These are phyloP conservation scores for Carpinus viminea DNA, from an alignment of 306 rosid species.

Conservation along the genomic window DNA sequence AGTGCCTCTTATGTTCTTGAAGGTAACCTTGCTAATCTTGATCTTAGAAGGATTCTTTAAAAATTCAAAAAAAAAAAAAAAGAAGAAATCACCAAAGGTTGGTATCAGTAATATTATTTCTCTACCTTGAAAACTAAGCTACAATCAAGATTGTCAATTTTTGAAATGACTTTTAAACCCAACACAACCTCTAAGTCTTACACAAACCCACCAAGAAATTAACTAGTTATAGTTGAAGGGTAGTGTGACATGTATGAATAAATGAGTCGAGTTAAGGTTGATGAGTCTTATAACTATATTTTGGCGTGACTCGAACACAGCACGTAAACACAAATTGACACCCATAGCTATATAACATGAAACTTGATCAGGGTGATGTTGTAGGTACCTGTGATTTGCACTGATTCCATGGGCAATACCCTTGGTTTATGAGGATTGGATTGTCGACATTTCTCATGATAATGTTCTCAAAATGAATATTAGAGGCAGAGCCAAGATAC, in stretches of 20 bases:
- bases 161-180: too few species aligned
- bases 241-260: too few species aligned
- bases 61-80: slow-evolving; percentile 2
- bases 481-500: not conserved
- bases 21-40: slow-evolving; percentile 47
- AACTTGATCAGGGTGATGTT: not conserved
- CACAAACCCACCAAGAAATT: too few species aligned
- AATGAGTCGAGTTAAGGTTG: too few species aligned
- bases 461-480: slow-evolving; percentile 42
- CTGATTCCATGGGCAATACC: slow-evolving; percentile 51
- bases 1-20: slow-evolving; percentile 45
- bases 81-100: not conserved
- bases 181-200: too few species aligned
- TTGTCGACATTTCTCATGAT: slow-evolving; percentile 38
- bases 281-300: too few species aligned
- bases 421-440: slow-evolving; percentile 51
- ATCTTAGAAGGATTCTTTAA: slow-evolving; percentile 31
- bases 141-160: too few species aligned
- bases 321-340: too few species aligned
- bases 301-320: too few species aligned
- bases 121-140: too few species aligned
- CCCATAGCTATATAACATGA: too few species aligned
- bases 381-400: slow-evolving; percentile 32
- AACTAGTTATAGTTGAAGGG: too few species aligned
- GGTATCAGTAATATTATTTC: not conserved